Base-by-base conservation (phyloP, 169 alveolate genomes). In the Plasmodium cynomolgi region DNA sequence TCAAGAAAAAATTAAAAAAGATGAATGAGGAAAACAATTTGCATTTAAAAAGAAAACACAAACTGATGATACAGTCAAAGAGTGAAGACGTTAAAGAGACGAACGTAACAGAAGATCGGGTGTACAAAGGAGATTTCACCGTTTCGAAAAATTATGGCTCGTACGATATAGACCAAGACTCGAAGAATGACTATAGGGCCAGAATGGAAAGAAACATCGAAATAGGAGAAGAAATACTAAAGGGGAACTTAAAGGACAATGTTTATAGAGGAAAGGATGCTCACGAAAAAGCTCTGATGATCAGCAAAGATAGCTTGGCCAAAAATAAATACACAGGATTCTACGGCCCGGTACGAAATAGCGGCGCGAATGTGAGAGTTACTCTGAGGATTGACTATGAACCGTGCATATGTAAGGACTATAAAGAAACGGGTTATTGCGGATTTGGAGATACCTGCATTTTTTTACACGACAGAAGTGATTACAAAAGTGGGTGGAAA, bases 381-480 rank as follows among this genome's bases (percentile, higher is more conserved):
- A 98, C 99, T 23, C 95, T 98, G 81, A 96, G 99, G 84, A 96
- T 99, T 72, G 99, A 99, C 96, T 98, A 98, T 96, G 98, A 98
- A 68, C 99, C 99, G 7, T 99, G 98, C 81, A 93, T 98, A 34
- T 99, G 99, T 95, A 99, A 99, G 93, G 99, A 99, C 96, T 99
- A 97, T 94, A 98, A 98, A 93, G 99, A 98, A 85, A 98, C 99
- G 13, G 99, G 99, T 7, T 98, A 98, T 95, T 99, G 99, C 91
- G 99, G 99, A 1, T 99, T 98, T 94, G 99, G 99, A 58, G 99
- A 99, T 80, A 97, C 99, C 44, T 99, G 99, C 95, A 97, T 98
- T 83, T 99, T 98, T 93, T 96, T 99, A 62, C 99, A 99, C 96
- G 99, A 99, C 96, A 93, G 99, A 77, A 96, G 99, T 83, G 99